phyloP scores from a whole-genome alignment of 1,284 basidiomycete species.

The Rhodotorula sp. region DNA sequence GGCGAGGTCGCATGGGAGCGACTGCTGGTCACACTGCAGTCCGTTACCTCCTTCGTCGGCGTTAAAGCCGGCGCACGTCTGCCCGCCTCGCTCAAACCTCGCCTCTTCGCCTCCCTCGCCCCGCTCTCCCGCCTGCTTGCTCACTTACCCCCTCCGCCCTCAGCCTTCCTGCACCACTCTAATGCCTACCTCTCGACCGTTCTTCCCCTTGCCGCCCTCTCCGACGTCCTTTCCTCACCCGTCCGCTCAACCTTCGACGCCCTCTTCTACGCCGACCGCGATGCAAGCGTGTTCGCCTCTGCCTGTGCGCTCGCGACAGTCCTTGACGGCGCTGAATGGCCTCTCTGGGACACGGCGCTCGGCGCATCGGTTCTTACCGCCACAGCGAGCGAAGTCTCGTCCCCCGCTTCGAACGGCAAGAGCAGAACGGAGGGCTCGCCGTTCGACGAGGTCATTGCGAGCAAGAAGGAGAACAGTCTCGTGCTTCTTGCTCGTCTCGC shows the following conservation, averaged over 20 bases:
- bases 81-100: conserved; percentile 12
- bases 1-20: conserved; percentile 17
- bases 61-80: conserved; percentile 23
- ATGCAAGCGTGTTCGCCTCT: conserved; percentile 18
- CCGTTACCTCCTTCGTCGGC: conserved; percentile 16
- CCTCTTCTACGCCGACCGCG: conserved; percentile 11
- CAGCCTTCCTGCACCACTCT: conserved; percentile 18
- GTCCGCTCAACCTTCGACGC: conserved; percentile 25
- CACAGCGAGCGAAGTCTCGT: conserved; percentile 19
- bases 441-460: conserved; percentile 14
- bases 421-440: conserved; percentile 1
- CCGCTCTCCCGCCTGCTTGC: conserved; percentile 22
- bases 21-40: conserved; percentile 13
- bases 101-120: conserved; percentile 27
- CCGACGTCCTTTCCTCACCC: conserved; percentile 35
- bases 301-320: conserved; percentile 30
- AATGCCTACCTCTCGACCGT: conserved; percentile 65
- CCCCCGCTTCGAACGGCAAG: not conserved
- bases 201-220: conserved; percentile 31
- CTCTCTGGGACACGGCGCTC: conserved; percentile 27
- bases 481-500: conserved; percentile 32
- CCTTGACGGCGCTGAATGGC: conserved; percentile 32
- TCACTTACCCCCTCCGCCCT: not conserved
- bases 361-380: conserved; percentile 19
- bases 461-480: conserved; percentile 27